Evolutionary conservation across 2,329 filamentous ascomycete genomes (phyloP).

Genomic region (Chaetothyriales sp.): DNA sequence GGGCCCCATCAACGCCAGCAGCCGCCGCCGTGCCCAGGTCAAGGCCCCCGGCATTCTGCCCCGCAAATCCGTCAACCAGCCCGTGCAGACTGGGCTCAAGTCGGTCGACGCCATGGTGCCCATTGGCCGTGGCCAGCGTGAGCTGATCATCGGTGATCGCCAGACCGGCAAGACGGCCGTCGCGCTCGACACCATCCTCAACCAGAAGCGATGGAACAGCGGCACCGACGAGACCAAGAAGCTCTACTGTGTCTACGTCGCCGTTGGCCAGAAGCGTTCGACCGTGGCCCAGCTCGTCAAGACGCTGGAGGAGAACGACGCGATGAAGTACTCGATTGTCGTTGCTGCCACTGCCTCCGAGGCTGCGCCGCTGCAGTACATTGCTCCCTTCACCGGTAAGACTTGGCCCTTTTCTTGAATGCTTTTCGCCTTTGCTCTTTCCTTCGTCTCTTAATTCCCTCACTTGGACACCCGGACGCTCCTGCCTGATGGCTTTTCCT

Average conservation of each 20-base stretch:
- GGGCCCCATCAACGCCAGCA: constrained; percentile 83
- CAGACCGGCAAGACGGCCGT: constrained; percentile 99
- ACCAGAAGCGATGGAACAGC: constrained; percentile 98
- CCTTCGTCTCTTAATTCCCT: not conserved
- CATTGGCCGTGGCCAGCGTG: constrained; percentile 99
- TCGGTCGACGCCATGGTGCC: constrained; percentile 99
- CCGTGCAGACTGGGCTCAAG: constrained; percentile 98
- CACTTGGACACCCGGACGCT: not conserved
- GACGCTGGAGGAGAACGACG: constrained; percentile 98
- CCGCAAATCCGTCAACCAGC: constrained; percentile 92
- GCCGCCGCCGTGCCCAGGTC: constrained; percentile 91
- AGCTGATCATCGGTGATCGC: constrained; percentile 99
- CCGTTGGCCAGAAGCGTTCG: constrained; percentile 97
- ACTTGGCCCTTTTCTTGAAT: constrained; percentile 18
- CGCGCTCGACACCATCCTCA: constrained; percentile 92
- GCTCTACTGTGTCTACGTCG: constrained; percentile 99
- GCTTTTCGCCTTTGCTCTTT: not conserved
- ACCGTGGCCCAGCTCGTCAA: constrained; percentile 98
- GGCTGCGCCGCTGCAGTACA: constrained; percentile 85
- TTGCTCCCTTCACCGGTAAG: constrained; percentile 75
- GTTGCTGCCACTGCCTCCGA: constrained; percentile 96
- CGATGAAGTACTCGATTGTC: constrained; percentile 94
- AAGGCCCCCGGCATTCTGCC: constrained; percentile 98
- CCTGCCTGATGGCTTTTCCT: not conserved
- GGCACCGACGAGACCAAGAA: constrained; percentile 83